Conservation (phyloP, 73 alveolate species). For the Paramecium primaurelia region DNA sequence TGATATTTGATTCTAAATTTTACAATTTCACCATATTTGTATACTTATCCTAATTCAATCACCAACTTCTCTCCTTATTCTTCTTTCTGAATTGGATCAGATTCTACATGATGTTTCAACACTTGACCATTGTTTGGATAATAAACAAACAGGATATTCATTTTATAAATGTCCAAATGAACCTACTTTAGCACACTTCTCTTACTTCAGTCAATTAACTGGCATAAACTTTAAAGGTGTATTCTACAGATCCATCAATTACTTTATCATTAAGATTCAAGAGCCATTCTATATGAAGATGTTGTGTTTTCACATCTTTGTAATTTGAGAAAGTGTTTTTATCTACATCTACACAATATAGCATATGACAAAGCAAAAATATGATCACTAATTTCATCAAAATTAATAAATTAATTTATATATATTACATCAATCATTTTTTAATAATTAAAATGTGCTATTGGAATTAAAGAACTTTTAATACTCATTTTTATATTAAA, state of each 20-base stretch:
- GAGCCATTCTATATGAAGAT: conserved; percentile 28
- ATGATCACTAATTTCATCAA: background rate
- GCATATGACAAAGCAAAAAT: background rate
- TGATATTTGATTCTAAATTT: background rate
- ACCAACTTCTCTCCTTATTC: background rate
- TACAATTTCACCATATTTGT: background rate
- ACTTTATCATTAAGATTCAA: background rate
- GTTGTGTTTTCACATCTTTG: background rate
- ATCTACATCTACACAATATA: background rate
- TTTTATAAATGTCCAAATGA: conserved; percentile 5
- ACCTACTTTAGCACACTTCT: background rate
- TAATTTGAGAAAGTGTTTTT: conserved; percentile 2
- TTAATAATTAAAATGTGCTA: background rate
- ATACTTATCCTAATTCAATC: background rate
- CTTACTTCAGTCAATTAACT: background rate
- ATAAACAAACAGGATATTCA: background rate
- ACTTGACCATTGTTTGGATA: conserved; percentile 8
- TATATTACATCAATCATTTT: background rate
- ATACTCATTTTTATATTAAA: no score
- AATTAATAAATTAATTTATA: background rate
- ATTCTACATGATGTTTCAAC: background rate
- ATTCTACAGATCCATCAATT: background rate
- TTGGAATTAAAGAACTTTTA: background rate
- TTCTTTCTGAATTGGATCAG: background rate
- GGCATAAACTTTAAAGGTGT: background rate